These are phyloP conservation scores for Straminergon stramineum DNA, from an alignment of 225 moss, liverwort and hornwort genomes.

Conservation along the genomic window DNA sequence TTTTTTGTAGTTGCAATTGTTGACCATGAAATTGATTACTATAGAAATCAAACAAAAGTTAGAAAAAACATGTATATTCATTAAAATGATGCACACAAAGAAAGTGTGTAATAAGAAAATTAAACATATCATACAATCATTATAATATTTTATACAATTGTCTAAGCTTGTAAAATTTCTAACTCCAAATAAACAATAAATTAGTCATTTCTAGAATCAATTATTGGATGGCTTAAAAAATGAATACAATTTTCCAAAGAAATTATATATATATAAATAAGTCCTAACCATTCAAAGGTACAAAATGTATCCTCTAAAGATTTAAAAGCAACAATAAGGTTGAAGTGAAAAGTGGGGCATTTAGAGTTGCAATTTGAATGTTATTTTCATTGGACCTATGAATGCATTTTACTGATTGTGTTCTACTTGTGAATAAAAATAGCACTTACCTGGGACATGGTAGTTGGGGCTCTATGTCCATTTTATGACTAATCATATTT, in stretches of 20 bases:
- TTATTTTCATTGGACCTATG: fast-evolving
- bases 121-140: not conserved
- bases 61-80: not conserved
- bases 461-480: not conserved
- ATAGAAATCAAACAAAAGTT: not conserved
- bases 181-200: not conserved
- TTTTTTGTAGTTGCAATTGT: not conserved
- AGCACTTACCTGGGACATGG: not conserved
- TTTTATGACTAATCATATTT: not conserved
- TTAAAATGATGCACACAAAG: not conserved
- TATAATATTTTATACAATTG: not conserved
- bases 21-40: not conserved
- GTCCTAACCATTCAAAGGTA: not conserved
- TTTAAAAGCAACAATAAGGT: not conserved
- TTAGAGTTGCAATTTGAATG: not conserved
- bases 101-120: not conserved
- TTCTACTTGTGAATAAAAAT: not conserved
- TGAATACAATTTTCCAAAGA: not conserved
- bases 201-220: not conserved
- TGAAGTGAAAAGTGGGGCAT: not conserved
- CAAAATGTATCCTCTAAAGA: not conserved
- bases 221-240: not conserved
- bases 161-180: not conserved
- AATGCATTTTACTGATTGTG: not conserved
- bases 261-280: too few species aligned